Evolutionary conservation across 768 basidiomycete species (phyloP), one percentile per base, ranked within the genome.

Genomic region (Clavulina sp.): DNA sequence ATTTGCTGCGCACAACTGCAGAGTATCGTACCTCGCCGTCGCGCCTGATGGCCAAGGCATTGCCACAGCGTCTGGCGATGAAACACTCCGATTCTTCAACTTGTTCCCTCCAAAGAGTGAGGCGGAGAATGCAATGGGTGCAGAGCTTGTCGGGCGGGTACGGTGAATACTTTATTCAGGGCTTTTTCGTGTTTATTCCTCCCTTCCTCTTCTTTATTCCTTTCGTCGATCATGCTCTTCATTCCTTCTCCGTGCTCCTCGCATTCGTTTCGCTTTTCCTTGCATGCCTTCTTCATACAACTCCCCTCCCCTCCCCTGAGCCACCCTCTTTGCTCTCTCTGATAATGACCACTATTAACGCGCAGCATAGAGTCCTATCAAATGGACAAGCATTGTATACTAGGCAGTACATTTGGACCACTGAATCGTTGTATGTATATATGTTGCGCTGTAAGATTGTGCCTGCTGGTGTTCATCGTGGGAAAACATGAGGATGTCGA

Each of bases 51-150:
- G 92, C 18, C 88, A 95, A 68, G 96, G 92, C 0, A 96, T 97
- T 56, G 95, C 95, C 26, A 97, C 92, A 0, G 93, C 93, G 16
- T 93, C 93, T 0, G 93, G 95, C 0, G 93, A 99, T 64, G 95
- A 97, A 68, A 97, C 93, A 2, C 67, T 99, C 50, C 67, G 91
- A 56, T 97, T 97, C 66, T 97, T 92, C 93, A 93, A 91, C 63
- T 89, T 88, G 0, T 99, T 99, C 61, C 84, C 85, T 19, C 61
- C 60, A 48, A 41, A 32, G 40, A 50, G 55, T 36, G 55, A 59
- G 32, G 48, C 38, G 4, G 57, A 60, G 41, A 57, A 16, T 16
- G 13, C 13, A 24, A 13, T 9, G 13, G 13, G 13, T 46, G 26
- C 13, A 13, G 43, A 46, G 13, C 26, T 46, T 13, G 24, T 16